A percentile compares a stretch with the other conserved stretches of the same genome.
Evolutionary conservation across 169 alveolate genomes (phyloP).

Genomic region (Plasmodium blacklocki): DNA sequence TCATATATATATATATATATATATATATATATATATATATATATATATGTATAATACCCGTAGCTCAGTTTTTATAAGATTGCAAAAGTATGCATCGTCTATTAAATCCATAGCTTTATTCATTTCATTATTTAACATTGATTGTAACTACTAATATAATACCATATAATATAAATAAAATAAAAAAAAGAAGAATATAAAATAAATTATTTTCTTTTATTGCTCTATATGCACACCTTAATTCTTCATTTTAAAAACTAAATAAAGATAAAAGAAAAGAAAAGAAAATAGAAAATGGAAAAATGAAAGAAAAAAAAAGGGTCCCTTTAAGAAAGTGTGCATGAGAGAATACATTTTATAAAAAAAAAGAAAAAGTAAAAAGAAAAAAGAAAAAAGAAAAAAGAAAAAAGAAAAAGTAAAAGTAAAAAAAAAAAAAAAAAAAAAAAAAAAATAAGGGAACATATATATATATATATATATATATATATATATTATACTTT

Average conservation of each 20-base stretch:
- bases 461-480: too few species aligned
- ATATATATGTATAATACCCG: slow-evolving; percentile 14
- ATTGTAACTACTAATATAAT: not conserved
- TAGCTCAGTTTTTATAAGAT: slow-evolving; percentile 32
- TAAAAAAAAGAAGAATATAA: slow-evolving; percentile 1
- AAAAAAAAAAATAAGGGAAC: too few species aligned
- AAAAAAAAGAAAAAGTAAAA: too few species aligned
- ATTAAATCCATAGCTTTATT: slow-evolving; percentile 9
- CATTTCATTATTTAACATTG: slow-evolving; percentile 28
- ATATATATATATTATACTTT: too few species aligned
- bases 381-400: too few species aligned
- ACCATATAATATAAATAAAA: not conserved
- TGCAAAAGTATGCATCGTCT: slow-evolving; percentile 66
- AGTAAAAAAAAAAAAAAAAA: too few species aligned
- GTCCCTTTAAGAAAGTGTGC: not conserved
- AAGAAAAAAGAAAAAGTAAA: too few species aligned
- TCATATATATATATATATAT: not conserved
- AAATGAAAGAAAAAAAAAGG: not conserved
- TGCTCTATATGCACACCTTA: slow-evolving; percentile 13
- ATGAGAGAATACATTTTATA: not conserved
- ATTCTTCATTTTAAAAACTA: not conserved
- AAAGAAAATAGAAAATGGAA: too few species aligned
- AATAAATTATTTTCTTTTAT: not conserved
- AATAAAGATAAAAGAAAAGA: too few species aligned
- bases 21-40: not conserved